These are phyloP conservation scores for Xylaria hypoxylon DNA, from an alignment of 2,329 filamentous ascomycete species.

Conservation along the genomic window DNA sequence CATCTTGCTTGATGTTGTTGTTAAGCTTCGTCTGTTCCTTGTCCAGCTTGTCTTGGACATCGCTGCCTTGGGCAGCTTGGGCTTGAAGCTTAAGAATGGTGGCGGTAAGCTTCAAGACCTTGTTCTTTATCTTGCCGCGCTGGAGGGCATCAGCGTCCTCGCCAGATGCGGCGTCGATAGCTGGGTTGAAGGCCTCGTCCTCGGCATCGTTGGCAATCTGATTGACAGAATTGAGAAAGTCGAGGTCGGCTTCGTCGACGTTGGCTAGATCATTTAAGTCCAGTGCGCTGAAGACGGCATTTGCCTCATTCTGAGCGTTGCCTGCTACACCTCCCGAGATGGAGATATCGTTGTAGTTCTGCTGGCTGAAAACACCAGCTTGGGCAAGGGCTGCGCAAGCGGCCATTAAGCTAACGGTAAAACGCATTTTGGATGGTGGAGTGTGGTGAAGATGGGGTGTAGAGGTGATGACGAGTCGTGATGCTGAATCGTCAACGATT, in stretches of 20 bases:
- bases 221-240: constrained; percentile 63
- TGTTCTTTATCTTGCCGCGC: constrained; percentile 70
- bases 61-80: constrained; percentile 63
- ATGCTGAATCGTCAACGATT: constrained; percentile 22
- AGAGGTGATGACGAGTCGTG: constrained; percentile 1
- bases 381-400: constrained; percentile 41
- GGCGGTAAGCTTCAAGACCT: constrained; percentile 68
- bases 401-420: constrained; percentile 44
- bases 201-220: constrained; percentile 66
- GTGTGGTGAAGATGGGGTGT: constrained; percentile 26
- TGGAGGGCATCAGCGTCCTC: constrained; percentile 61
- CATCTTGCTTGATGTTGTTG: constrained; percentile 64
- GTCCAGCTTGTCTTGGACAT: constrained; percentile 58
- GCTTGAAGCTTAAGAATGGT: constrained; percentile 63
- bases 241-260: constrained; percentile 60
- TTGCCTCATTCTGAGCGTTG: constrained; percentile 58
- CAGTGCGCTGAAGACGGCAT: constrained; percentile 54
- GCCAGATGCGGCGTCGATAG: constrained; percentile 61
- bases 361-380: constrained; percentile 46
- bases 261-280: constrained; percentile 55
- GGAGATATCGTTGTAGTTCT: constrained; percentile 59
- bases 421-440: constrained; percentile 46
- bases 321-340: constrained; percentile 61
- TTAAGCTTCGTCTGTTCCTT: constrained; percentile 64
- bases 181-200: constrained; percentile 64